phyloP scores from a whole-genome alignment of 2,329 filamentous ascomycete genomes.

The Colletotrichum sp. region DNA sequence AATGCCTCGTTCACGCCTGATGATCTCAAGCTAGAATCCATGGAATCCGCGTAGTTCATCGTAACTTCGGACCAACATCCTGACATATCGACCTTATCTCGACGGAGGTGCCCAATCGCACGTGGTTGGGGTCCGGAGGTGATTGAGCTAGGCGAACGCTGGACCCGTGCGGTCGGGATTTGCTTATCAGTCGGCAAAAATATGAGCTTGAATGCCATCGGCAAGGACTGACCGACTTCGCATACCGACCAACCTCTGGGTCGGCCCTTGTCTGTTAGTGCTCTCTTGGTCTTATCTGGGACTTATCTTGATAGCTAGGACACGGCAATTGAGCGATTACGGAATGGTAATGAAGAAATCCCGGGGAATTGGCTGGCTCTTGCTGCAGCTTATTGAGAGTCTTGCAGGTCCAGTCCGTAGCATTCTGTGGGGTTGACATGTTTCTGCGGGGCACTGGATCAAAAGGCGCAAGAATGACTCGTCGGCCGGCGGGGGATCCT shows the following conservation, averaged over 20 bases:
- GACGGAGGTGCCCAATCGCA: not conserved
- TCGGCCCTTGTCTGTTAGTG: not conserved
- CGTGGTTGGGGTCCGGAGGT: not conserved
- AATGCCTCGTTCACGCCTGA: not conserved
- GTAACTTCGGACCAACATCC: not conserved
- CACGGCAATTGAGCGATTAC: not conserved
- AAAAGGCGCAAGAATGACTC: constrained; percentile 2
- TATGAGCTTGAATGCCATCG: not conserved
- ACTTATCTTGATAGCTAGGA: constrained; percentile 2
- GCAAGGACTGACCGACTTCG: not conserved
- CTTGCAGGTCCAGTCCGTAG: not conserved
- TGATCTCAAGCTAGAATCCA: not conserved
- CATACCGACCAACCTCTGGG: not conserved
- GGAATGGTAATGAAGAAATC: not conserved
- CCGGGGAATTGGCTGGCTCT: not conserved
- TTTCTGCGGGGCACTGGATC: not conserved
- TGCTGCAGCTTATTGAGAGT: not conserved
- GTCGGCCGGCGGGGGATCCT: not conserved
- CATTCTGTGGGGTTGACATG: constrained; percentile 7
- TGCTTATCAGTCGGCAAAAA: constrained; percentile 10
- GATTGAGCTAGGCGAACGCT: not conserved
- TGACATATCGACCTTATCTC: not conserved
- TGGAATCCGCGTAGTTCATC: not conserved
- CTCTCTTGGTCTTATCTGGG: not conserved
- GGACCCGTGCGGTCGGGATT: not conserved